phyloP scores from a whole-genome alignment of 176 grass and related monocot species.

The Calamus simplicifolius region DNA sequence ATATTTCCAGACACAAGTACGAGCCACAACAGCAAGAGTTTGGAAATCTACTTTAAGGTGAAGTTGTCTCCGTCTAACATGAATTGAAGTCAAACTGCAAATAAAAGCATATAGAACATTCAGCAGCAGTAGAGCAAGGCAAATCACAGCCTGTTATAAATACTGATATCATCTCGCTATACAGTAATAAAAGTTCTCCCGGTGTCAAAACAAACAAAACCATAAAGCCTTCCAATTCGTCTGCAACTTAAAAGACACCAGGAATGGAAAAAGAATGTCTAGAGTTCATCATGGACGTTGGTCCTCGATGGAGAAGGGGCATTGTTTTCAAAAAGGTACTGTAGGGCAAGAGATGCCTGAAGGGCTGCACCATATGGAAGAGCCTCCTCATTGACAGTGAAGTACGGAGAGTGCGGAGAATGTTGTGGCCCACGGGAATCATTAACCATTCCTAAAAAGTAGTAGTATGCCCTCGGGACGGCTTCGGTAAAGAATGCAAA shows the following conservation, averaged over 20 bases:
- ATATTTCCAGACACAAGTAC: too few relatives aligned
- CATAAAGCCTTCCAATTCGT: neutral
- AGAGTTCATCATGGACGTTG: slow-evolving; percentile 61
- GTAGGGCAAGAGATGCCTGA: slow-evolving; percentile 55
- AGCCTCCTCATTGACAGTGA: slow-evolving; percentile 58
- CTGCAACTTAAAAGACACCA: neutral
- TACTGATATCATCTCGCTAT: too few relatives aligned
- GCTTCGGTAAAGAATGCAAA: slow-evolving; percentile 64
- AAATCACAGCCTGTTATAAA: too few relatives aligned
- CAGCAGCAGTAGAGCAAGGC: too few relatives aligned
- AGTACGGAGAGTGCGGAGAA: slow-evolving; percentile 56
- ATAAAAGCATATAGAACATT: too few relatives aligned
- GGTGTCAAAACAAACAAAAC: neutral
- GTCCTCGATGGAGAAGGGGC: neutral
- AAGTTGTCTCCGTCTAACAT: too few relatives aligned
- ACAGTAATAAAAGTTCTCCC: too few relatives aligned
- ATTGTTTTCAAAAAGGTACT: slow-evolving; percentile 56
- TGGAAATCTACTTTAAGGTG: too few relatives aligned
- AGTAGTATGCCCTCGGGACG: slow-evolving; percentile 58
- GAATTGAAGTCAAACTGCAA: too few relatives aligned
- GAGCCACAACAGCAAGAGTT: too few relatives aligned
- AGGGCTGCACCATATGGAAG: slow-evolving; percentile 66
- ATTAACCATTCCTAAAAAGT: slow-evolving; percentile 69
- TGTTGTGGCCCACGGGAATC: slow-evolving; percentile 16
- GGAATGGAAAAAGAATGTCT: slow-evolving; percentile 16